These are phyloP conservation scores for Blastobotrys apis DNA, from an alignment of 1,139 yeast genomes.

Conservation along the genomic window DNA sequence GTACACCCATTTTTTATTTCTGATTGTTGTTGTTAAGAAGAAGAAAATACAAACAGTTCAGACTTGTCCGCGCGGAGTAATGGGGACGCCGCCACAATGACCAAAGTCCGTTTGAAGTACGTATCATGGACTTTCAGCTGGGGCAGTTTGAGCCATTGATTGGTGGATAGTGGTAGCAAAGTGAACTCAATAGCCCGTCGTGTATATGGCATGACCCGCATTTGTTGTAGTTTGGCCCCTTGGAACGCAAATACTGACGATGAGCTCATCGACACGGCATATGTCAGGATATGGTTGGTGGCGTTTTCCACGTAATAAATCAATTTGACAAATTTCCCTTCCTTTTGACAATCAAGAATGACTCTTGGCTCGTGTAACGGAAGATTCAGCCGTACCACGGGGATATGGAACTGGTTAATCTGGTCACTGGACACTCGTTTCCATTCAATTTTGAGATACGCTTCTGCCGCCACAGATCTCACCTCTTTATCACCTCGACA, in stretches of 20 bases:
- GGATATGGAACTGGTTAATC: slow-evolving; percentile 26
- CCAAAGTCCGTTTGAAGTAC: slow-evolving; percentile 61
- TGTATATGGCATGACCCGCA: slow-evolving; percentile 62
- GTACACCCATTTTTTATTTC: slow-evolving; percentile 37
- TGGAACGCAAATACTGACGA: slow-evolving; percentile 40
- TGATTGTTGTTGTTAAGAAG: background rate
- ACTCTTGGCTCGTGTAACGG: slow-evolving; percentile 72
- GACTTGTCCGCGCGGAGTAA: slow-evolving; percentile 31
- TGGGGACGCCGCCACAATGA: slow-evolving; percentile 46
- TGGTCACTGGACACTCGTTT: slow-evolving; percentile 23
- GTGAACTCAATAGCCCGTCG: slow-evolving; percentile 45
- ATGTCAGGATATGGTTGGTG: slow-evolving; percentile 61
- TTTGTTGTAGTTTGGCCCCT: slow-evolving; percentile 35
- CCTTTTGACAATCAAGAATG: slow-evolving; percentile 36
- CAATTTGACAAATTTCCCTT: slow-evolving; percentile 32
- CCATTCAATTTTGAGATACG: slow-evolving; percentile 32
- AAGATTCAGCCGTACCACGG: slow-evolving; percentile 40
- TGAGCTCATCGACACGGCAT: slow-evolving; percentile 46
- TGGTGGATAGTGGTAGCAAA: slow-evolving; percentile 27
- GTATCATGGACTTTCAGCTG: slow-evolving; percentile 58
- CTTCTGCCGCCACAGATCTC: slow-evolving; percentile 34
- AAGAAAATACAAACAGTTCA: slow-evolving; percentile 16
- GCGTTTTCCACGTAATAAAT: slow-evolving; percentile 67
- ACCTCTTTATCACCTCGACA: slow-evolving; percentile 26
- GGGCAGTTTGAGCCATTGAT: slow-evolving; percentile 47